These are phyloP conservation scores for Senecio squalidus DNA, from an alignment of 140 eudicot genomes.

Conservation along the genomic window DNA sequence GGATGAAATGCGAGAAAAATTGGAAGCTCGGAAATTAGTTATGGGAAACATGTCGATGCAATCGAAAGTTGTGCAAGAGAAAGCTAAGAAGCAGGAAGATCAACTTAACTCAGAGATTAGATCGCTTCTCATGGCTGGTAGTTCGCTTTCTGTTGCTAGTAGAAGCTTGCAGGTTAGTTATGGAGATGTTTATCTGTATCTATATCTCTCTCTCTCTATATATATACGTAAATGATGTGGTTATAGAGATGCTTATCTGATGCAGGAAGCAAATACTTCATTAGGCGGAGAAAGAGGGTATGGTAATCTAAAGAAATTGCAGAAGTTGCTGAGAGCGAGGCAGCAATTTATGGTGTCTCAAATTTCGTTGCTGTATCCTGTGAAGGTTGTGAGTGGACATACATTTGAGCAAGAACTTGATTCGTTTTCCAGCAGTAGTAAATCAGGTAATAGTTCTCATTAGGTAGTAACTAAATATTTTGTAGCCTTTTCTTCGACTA, in stretches of 20 bases:
- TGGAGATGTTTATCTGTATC: too few relatives aligned
- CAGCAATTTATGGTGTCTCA: slow-evolving; percentile 87
- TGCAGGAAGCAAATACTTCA: slow-evolving; percentile 63
- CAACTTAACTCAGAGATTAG: slow-evolving; percentile 39
- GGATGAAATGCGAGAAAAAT: slow-evolving; percentile 78
- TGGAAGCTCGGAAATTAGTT: slow-evolving; percentile 67
- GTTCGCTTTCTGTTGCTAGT: slow-evolving; percentile 75
- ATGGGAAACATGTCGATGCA: slow-evolving; percentile 79
- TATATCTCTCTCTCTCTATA: too few relatives aligned
- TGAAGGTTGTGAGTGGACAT: slow-evolving; percentile 59
- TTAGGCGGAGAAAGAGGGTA: slow-evolving; percentile 79
- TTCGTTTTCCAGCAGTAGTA: slow-evolving; percentile 49
- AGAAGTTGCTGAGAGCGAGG: slow-evolving; percentile 65
- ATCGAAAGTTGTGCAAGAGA: slow-evolving; percentile 31
- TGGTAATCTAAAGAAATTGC: slow-evolving; percentile 40
- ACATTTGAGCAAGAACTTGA: slow-evolving; percentile 85
- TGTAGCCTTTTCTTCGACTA: too few relatives aligned
- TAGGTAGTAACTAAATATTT: background rate
- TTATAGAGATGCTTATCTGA: background rate
- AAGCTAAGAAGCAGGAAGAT: background rate
- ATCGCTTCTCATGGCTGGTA: slow-evolving; percentile 77
- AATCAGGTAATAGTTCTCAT: slow-evolving; percentile 39
- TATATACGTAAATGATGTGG: too few relatives aligned
- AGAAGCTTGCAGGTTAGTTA: slow-evolving; percentile 61
- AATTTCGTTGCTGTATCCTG: slow-evolving; percentile 78